Percentiles rank a stretch among this genome's conserved stretches.
Conservation (phyloP, 23 red algal species). For the Gracilaria caudata region DNA sequence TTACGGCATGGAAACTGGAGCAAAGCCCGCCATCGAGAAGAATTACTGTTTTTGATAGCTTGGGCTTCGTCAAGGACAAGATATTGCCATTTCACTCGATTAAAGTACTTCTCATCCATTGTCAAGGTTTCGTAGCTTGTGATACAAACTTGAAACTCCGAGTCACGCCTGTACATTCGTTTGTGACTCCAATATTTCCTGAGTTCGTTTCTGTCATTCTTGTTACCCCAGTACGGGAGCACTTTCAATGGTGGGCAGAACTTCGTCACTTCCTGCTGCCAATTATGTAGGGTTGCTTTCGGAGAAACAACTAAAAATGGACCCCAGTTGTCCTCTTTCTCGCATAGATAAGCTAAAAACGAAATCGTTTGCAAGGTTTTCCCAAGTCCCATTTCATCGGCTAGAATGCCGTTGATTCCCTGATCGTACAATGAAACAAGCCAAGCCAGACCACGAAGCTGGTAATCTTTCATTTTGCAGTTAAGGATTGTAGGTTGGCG, state of each 20-base stretch:
- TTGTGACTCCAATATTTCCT: conserved; percentile 90
- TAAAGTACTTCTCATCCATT: conserved; percentile 87
- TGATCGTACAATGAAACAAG: conserved; percentile 97
- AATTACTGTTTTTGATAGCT: conserved; percentile 97
- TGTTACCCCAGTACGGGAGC: conserved; percentile 92
- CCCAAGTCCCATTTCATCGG: conserved; percentile 99
- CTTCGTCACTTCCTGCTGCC: conserved; percentile 94
- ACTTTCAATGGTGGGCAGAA: conserved; percentile 88
- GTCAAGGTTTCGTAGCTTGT: conserved; percentile 95
- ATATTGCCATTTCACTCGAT: conserved; percentile 95
- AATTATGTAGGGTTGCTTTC: conserved; percentile 96
- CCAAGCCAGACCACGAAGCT: conserved; percentile 93
- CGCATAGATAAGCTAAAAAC: conserved; percentile 89
- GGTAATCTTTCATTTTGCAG: conserved; percentile 95
- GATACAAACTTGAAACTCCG: conserved; percentile 97
- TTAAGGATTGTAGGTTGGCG: conserved; percentile 87
- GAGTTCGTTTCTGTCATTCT: conserved; percentile 82
- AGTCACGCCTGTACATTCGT: conserved; percentile 79
- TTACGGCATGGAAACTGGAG: conserved; percentile 90
- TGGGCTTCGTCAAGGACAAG: conserved; percentile 98
- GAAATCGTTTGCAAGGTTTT: conserved; percentile 99
- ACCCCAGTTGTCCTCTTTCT: conserved; percentile 93
- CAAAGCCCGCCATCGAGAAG: conserved; percentile 83
- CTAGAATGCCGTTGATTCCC: conserved; percentile 98
- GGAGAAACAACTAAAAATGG: conserved; percentile 96